These are phyloP conservation scores for Pharnaceum exiguum DNA, from an alignment of 148 eudicot genomes.

Conservation along the genomic window DNA sequence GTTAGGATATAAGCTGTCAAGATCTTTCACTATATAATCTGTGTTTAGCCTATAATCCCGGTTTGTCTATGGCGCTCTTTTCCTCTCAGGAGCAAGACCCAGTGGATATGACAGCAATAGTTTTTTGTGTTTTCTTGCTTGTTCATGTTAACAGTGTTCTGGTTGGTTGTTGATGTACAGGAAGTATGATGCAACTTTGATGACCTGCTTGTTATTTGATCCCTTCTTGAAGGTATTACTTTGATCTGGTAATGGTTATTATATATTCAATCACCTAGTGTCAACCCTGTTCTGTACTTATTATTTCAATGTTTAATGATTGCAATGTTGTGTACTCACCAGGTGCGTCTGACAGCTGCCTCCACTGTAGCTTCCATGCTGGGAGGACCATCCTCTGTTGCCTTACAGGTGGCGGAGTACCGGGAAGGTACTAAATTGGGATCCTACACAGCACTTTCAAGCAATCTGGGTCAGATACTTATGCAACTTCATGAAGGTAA, in stretches of 20 bases:
- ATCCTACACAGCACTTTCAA: conserved; percentile 84
- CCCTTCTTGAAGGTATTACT: conserved; percentile 65
- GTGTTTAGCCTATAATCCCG: no score
- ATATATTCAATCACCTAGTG: background rate
- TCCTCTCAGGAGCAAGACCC: no score
- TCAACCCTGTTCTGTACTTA: no score
- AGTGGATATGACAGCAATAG: no score
- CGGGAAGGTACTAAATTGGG: conserved; percentile 70
- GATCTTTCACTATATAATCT: background rate
- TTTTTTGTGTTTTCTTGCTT: no score
- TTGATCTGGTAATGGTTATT: background rate
- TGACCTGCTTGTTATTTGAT: conserved; percentile 90
- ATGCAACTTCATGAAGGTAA: conserved; percentile 93
- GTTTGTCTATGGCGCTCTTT: background rate
- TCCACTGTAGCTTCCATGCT: conserved; percentile 78
- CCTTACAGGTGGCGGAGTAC: conserved; percentile 89
- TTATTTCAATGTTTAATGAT: no score
- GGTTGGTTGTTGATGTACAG: conserved; percentile 33
- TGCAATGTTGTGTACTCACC: conserved; percentile 18
- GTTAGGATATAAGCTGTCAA: conserved; percentile 26
- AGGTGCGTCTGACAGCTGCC: conserved; percentile 88
- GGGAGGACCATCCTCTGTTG: conserved; percentile 83
- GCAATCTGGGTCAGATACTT: conserved; percentile 93
- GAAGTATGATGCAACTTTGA: conserved; percentile 75
- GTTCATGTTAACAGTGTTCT: background rate